Evolutionary conservation across 176 grass and related monocot species (phyloP).

Genomic region (Ananas comosus): DNA sequence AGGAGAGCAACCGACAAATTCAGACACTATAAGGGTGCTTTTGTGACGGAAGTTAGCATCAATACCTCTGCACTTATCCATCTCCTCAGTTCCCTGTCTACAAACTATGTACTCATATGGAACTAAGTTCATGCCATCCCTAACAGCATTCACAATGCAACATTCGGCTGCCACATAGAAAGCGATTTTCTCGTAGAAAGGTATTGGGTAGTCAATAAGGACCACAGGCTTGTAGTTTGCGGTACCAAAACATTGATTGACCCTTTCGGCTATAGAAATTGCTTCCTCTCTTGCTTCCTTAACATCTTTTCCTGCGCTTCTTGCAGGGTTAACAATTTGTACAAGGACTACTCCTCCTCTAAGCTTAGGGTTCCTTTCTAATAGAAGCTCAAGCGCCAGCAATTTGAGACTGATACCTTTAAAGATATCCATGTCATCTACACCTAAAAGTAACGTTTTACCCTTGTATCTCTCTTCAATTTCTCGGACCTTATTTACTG

Average conservation of each 20-base stretch:
- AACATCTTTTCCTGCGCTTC: slow-evolving; percentile 67
- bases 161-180: slow-evolving; percentile 73
- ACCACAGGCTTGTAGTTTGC: slow-evolving; percentile 49
- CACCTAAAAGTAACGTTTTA: slow-evolving; percentile 61
- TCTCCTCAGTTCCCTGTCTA: slow-evolving; percentile 60
- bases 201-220: slow-evolving; percentile 59
- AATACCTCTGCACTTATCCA: slow-evolving; percentile 34
- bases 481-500: slow-evolving; percentile 60
- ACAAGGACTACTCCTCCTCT: slow-evolving; percentile 65
- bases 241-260: slow-evolving; percentile 53
- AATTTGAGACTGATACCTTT: slow-evolving; percentile 90
- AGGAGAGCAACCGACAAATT: slow-evolving; percentile 80
- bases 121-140: slow-evolving; percentile 90
- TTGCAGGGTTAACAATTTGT: slow-evolving; percentile 79
- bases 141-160: slow-evolving; percentile 78
- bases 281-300: slow-evolving; percentile 63
- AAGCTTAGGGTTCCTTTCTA: slow-evolving; percentile 58
- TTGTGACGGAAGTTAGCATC: slow-evolving; percentile 21
- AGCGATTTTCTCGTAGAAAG: slow-evolving; percentile 65
- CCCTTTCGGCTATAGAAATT: slow-evolving; percentile 39
- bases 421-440: slow-evolving; percentile 86
- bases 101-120: slow-evolving; percentile 72
- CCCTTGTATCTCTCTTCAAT: slow-evolving; percentile 56
- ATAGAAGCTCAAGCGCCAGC: slow-evolving; percentile 55
- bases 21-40: slow-evolving; percentile 72